These are phyloP conservation scores for Skeletonema costatum DNA, from an alignment of 108 stramenopile species.

Conservation along the genomic window DNA sequence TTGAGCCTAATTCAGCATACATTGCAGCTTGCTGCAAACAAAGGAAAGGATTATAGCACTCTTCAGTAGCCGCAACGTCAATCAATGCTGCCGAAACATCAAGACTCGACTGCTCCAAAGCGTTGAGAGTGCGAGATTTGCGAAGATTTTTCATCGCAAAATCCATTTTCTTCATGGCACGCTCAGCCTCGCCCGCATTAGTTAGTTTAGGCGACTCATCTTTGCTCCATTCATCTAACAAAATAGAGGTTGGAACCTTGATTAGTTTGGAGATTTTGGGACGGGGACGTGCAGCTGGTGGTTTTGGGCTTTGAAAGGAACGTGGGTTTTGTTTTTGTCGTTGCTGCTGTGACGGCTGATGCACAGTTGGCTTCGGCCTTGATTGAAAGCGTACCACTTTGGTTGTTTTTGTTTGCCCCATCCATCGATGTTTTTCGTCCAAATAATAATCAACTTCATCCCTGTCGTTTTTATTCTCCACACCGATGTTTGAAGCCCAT, in stretches of 20 bases:
- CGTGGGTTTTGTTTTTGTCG: not conserved
- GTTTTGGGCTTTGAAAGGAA: not conserved
- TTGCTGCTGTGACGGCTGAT: conserved; percentile 1
- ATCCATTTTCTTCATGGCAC: conserved; percentile 61
- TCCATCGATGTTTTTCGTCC: conserved; percentile 30
- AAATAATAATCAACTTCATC: conserved; percentile 39
- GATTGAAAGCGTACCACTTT: not conserved
- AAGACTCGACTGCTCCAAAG: conserved; percentile 69
- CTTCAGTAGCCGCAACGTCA: conserved; percentile 50
- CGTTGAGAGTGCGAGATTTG: conserved; percentile 59
- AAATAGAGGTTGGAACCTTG: conserved; percentile 29
- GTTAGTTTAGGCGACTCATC: conserved; percentile 21
- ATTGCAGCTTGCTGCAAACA: conserved; percentile 83
- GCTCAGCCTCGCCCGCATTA: conserved; percentile 14
- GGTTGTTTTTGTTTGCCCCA: conserved; percentile 32
- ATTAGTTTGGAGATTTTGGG: conserved; percentile 20
- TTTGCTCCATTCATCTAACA: conserved; percentile 43
- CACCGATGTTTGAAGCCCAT: conserved; percentile 73
- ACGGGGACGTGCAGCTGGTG: conserved; percentile 5
- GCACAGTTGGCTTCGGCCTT: not conserved
- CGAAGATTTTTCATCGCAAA: conserved; percentile 52
- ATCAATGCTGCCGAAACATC: conserved; percentile 67
- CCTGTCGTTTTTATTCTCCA: conserved; percentile 20
- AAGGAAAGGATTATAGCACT: conserved; percentile 74
- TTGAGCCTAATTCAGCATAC: conserved; percentile 75